These are phyloP conservation scores for Pseudonitzschia multistriata DNA, from an alignment of 108 stramenopile genomes.

Conservation along the genomic window DNA sequence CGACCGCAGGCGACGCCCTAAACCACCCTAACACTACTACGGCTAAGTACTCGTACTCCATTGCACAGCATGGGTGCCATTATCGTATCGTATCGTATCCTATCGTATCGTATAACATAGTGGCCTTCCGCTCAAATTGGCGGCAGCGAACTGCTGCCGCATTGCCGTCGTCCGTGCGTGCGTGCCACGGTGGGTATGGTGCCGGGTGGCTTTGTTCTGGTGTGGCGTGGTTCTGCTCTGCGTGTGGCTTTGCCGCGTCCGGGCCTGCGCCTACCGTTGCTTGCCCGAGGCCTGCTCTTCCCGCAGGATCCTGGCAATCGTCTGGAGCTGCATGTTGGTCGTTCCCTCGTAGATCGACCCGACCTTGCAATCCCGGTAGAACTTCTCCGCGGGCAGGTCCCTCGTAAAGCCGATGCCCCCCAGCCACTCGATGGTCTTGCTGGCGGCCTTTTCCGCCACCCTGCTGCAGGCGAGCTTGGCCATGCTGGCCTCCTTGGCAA, in stretches of 20 bases:
- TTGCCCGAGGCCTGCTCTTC: not conserved
- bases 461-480: slow-evolving; percentile 86
- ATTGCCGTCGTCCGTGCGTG: too few relatives aligned
- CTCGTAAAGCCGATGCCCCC: slow-evolving; percentile 94
- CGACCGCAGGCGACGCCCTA: too few relatives aligned
- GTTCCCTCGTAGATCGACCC: slow-evolving; percentile 96
- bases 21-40: too few relatives aligned
- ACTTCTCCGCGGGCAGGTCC: slow-evolving; percentile 90
- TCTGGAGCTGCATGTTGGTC: slow-evolving; percentile 57
- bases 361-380: slow-evolving; percentile 95
- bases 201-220: too few relatives aligned
- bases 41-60: too few relatives aligned
- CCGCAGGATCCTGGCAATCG: slow-evolving; percentile 50
- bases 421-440: slow-evolving; percentile 87
- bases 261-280: not conserved
- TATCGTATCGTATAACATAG: too few relatives aligned
- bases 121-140: too few relatives aligned
- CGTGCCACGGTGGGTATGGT: too few relatives aligned
- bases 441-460: slow-evolving; percentile 87
- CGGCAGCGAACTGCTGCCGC: too few relatives aligned
- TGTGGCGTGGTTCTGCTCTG: not conserved
- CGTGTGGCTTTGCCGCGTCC: not conserved
- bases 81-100: too few relatives aligned
- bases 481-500: slow-evolving; percentile 97
- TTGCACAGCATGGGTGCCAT: too few relatives aligned